Percentiles rank a stretch among this genome's conserved stretches.
phyloP scores from a whole-genome alignment of 2,329 filamentous ascomycete genomes.

The Paramyrothecium roridum region DNA sequence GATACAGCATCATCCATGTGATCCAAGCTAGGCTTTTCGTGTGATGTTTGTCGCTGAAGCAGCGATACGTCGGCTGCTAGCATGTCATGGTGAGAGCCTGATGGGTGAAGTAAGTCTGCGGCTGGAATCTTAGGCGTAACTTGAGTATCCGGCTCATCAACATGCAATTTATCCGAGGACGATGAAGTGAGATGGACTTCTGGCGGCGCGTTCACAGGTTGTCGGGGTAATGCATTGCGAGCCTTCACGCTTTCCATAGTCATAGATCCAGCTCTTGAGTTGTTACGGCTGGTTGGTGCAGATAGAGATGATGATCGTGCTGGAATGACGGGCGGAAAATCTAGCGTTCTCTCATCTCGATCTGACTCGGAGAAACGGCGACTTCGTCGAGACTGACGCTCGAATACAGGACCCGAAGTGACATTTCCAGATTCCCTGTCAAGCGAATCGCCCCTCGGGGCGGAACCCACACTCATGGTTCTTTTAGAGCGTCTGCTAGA shows the following conservation, averaged over 20 bases:
- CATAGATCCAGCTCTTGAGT: slow-evolving; percentile 50
- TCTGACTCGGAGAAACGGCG: slow-evolving; percentile 46
- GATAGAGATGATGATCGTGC: slow-evolving; percentile 58
- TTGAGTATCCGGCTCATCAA: background rate
- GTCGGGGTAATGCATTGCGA: slow-evolving; percentile 39
- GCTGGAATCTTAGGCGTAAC: background rate
- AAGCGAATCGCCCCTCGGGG: slow-evolving; percentile 37
- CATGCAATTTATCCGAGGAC: background rate
- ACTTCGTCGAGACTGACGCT: slow-evolving; percentile 35
- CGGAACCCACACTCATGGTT: slow-evolving; percentile 50
- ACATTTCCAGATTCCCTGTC: slow-evolving; percentile 28
- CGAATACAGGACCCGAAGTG: slow-evolving; percentile 34
- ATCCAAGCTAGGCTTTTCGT: slow-evolving; percentile 39
- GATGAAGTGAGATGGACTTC: background rate
- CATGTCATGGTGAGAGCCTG: background rate
- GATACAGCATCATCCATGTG: slow-evolving; percentile 52
- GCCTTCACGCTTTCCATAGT: slow-evolving; percentile 56
- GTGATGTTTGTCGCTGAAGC: background rate
- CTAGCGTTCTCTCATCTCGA: slow-evolving; percentile 54
- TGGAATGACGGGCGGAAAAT: slow-evolving; percentile 57
- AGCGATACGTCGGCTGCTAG: background rate
- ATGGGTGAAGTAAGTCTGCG: background rate
- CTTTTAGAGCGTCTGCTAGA: slow-evolving; percentile 54
- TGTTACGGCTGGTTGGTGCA: slow-evolving; percentile 58
- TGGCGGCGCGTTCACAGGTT: slow-evolving; percentile 7